phyloP scores from a whole-genome alignment of 1,139 yeast species.

The Candida sp. region DNA sequence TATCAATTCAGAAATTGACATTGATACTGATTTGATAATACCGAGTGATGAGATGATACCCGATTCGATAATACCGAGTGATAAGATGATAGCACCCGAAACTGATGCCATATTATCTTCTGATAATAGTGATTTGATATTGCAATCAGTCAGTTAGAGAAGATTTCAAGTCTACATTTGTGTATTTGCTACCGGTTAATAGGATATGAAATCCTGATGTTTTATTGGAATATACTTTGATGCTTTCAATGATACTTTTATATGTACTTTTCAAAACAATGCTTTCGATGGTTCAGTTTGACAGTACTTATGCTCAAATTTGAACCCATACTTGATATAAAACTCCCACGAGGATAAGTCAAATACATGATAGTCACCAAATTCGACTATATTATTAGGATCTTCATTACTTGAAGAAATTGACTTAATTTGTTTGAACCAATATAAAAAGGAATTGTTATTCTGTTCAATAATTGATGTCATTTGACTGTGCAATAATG shows the following conservation, averaged over 20 bases:
- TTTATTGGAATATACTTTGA: background rate
- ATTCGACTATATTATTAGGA: slow-evolving; percentile 16
- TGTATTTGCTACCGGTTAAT: too few relatives aligned
- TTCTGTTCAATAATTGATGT: slow-evolving; percentile 1
- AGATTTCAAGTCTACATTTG: too few relatives aligned
- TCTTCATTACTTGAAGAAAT: slow-evolving; percentile 14
- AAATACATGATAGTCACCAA: slow-evolving; percentile 44
- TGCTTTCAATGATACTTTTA: background rate
- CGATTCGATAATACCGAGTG: background rate
- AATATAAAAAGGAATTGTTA: slow-evolving; percentile 19
- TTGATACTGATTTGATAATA: slow-evolving; percentile 7
- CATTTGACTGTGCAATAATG: background rate
- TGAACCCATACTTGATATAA: slow-evolving; percentile 35
- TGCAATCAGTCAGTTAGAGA: too few relatives aligned
- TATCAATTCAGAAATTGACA: slow-evolving; percentile 5
- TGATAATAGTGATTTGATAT: too few relatives aligned
- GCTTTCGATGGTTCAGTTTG: slow-evolving; percentile 27
- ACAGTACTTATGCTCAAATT: slow-evolving; percentile 28
- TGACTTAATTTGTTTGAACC: slow-evolving; percentile 34
- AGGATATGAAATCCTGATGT: background rate
- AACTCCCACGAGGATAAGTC: slow-evolving; percentile 45
- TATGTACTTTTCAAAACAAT: slow-evolving; percentile 12
- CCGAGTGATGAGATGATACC: background rate
- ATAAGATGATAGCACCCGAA: background rate
- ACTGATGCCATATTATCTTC: too few relatives aligned